Percentiles rank a stretch among this genome's conserved stretches.
These are phyloP conservation scores for slime mould (Dictyostelium discoideum) DNA, from an alignment of 78 protist genomes.

Conservation along the genomic window dicty_2.7 NC_007088.5:2902001-2902500, in stretches of 20 bases:
- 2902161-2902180: slow-evolving; percentile 50
- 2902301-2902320: not conserved
- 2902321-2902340: not conserved
- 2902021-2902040: slow-evolving; percentile 7
- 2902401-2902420: not conserved
- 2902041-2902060: not conserved
- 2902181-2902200: slow-evolving; percentile 41
- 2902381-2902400: not conserved
- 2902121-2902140: slow-evolving; percentile 52
- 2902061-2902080: not conserved
- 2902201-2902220: not conserved
- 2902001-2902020: not conserved
- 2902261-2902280: slow-evolving; percentile 39
- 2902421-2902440: not conserved
- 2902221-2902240: not conserved
- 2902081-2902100: slow-evolving; percentile 60
- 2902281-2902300: slow-evolving; percentile 27
- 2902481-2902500: not conserved
- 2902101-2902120: slow-evolving; percentile 47
- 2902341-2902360: slow-evolving; percentile 19
- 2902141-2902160: slow-evolving; percentile 36
- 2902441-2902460: not conserved
- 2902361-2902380: slow-evolving; percentile 13
- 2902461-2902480: not conserved
- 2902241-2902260: slow-evolving; percentile 46